Conservation (phyloP, 345 rosid species). For the Odontarrhena argentea region DNA sequence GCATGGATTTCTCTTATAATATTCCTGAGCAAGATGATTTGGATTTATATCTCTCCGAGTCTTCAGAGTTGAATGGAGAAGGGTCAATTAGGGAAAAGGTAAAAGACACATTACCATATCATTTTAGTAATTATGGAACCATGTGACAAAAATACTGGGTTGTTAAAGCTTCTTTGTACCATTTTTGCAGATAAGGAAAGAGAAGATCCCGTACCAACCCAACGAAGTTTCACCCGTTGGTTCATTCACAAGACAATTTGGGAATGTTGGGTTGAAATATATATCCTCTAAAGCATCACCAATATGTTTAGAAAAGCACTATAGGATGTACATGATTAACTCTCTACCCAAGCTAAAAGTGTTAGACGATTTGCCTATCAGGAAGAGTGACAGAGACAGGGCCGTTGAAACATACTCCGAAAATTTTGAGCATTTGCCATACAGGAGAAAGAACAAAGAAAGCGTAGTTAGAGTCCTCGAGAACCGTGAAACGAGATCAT, state of each 20-base stretch:
- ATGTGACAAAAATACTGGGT: background rate
- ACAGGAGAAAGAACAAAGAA: conserved; percentile 69
- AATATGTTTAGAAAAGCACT: conserved; percentile 84
- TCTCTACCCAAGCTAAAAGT: conserved; percentile 74
- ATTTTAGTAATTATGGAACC: conserved; percentile 7
- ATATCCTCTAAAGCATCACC: conserved; percentile 71
- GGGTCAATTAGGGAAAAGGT: conserved; percentile 57
- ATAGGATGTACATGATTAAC: conserved; percentile 81
- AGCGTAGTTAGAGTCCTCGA: conserved; percentile 65
- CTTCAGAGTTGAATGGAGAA: conserved; percentile 48
- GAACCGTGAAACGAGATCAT: conserved; percentile 73
- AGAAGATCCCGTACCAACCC: conserved; percentile 33
- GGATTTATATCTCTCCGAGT: conserved; percentile 40
- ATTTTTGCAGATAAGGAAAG: conserved; percentile 52
- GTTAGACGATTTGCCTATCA: conserved; percentile 70
- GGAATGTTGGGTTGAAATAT: conserved; percentile 57
- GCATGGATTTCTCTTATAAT: conserved; percentile 56
- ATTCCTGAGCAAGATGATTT: conserved; percentile 47
- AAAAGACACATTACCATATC: conserved; percentile 25
- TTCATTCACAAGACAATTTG: conserved; percentile 43
- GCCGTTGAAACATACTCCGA: conserved; percentile 58
- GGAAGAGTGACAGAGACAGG: conserved; percentile 67
- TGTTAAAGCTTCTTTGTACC: conserved; percentile 24
- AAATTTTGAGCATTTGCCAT: conserved; percentile 77
- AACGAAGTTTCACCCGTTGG: conserved; percentile 49